These are phyloP conservation scores for Backusella mclennaniae DNA, from an alignment of 192 early-diverging fungal species.

Conservation along the genomic window DNA sequence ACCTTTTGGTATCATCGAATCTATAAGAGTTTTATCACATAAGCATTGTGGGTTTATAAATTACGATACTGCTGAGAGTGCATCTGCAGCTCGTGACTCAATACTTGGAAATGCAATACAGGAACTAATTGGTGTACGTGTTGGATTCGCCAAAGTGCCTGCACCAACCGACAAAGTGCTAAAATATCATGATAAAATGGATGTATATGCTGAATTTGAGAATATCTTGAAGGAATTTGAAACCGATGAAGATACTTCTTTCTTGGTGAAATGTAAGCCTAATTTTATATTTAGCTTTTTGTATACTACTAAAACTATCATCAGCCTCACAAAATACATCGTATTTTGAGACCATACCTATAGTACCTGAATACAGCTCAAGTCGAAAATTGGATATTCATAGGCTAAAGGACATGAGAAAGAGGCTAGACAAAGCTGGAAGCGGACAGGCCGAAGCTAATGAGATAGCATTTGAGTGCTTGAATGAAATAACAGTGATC, in stretches of 20 bases:
- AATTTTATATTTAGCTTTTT: not conserved
- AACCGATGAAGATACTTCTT: no score
- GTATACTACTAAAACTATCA: not conserved
- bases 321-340: not conserved
- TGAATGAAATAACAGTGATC: slow-evolving; percentile 85
- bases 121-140: slow-evolving; percentile 63
- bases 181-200: not conserved
- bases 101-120: slow-evolving; percentile 84
- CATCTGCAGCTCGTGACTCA: slow-evolving; percentile 79
- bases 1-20: slow-evolving; percentile 83
- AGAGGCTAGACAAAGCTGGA: slow-evolving; percentile 63
- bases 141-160: slow-evolving; percentile 91
- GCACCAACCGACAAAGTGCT: slow-evolving; percentile 8
- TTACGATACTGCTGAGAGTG: slow-evolving; percentile 84
- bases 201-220: not conserved
- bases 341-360: slow-evolving; percentile 37
- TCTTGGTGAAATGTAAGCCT: not conserved
- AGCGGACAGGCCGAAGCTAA: slow-evolving; percentile 67
- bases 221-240: not conserved
- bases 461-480: slow-evolving; percentile 69
- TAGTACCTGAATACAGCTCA: not conserved
- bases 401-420: slow-evolving; percentile 81
- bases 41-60: slow-evolving; percentile 98
- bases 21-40: slow-evolving; percentile 87
- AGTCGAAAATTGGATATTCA: slow-evolving; percentile 67